Evolutionary conservation across 2,329 filamentous ascomycete species (phyloP).

Genomic region (Venturia nashicola): DNA sequence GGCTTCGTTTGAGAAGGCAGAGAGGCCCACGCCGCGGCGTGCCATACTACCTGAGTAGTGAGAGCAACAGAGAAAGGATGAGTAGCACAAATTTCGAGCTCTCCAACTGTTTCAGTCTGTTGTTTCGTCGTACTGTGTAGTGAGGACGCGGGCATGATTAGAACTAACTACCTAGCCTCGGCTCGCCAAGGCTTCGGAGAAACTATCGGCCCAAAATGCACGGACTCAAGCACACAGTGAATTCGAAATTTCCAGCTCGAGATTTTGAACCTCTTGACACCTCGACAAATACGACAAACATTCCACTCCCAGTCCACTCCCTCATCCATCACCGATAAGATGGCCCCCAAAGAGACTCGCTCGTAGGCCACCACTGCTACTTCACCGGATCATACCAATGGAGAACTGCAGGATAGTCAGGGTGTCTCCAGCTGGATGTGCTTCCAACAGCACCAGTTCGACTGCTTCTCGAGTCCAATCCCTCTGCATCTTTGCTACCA

Average conservation of each 20-base stretch:
- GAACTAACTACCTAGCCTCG: background rate
- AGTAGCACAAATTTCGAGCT: background rate
- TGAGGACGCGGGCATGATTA: too few species aligned
- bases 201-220: background rate
- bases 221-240: background rate
- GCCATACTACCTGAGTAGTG: conserved; percentile 14
- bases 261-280: background rate
- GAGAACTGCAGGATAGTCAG: conserved; percentile 55
- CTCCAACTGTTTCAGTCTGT: background rate
- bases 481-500: conserved; percentile 38
- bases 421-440: conserved; percentile 58
- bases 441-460: conserved; percentile 56
- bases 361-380: conserved; percentile 3
- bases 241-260: background rate
- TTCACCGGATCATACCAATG: conserved; percentile 18
- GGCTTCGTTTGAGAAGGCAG: conserved; percentile 74
- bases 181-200: background rate
- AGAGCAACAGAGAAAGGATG: background rate
- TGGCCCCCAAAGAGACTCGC: conserved; percentile 6
- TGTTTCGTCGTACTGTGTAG: too few species aligned
- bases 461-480: conserved; percentile 55
- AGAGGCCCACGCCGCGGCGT: conserved; percentile 74
- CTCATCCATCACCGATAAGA: background rate
- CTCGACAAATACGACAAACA: background rate
- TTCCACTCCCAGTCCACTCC: background rate